These are phyloP conservation scores for Agapanthus africanus DNA, from an alignment of 106 monocot species.

Conservation along the genomic window DNA sequence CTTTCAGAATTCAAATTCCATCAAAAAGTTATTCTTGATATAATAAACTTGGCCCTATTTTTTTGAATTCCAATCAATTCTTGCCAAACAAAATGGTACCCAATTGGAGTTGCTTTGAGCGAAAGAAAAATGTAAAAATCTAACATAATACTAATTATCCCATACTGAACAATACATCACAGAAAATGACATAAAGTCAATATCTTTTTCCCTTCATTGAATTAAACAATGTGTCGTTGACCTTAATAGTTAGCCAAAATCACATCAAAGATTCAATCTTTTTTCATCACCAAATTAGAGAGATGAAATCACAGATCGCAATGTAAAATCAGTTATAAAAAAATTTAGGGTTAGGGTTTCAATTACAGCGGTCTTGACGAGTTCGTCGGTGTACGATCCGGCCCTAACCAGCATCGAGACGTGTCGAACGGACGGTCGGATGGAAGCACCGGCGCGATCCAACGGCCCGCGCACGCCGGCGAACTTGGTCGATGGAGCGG, in stretches of 20 bases:
- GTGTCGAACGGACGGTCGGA: conserved; percentile 23
- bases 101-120: too few relatives aligned
- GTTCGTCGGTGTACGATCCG: conserved; percentile 63
- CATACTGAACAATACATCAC: background rate
- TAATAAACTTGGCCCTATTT: too few relatives aligned
- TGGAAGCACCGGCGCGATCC: conserved; percentile 8
- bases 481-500: conserved; percentile 25
- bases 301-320: background rate
- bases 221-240: too few relatives aligned
- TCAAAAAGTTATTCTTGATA: too few relatives aligned
- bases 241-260: background rate
- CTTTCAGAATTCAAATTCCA: too few relatives aligned
- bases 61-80: too few relatives aligned
- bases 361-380: conserved; percentile 80
- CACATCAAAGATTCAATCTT: background rate
- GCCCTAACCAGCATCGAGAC: conserved; percentile 27
- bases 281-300: background rate
- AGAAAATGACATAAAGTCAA: background rate
- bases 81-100: too few relatives aligned
- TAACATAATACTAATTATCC: too few relatives aligned
- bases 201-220: background rate
- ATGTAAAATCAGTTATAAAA: background rate
- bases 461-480: conserved; percentile 22
- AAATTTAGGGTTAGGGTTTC: background rate
- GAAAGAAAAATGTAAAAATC: too few relatives aligned